Evolutionary conservation across 2,329 filamentous ascomycete genomes (phyloP), one percentile per base, ranked within the genome.

Genomic region (Phoma sp.): DNA sequence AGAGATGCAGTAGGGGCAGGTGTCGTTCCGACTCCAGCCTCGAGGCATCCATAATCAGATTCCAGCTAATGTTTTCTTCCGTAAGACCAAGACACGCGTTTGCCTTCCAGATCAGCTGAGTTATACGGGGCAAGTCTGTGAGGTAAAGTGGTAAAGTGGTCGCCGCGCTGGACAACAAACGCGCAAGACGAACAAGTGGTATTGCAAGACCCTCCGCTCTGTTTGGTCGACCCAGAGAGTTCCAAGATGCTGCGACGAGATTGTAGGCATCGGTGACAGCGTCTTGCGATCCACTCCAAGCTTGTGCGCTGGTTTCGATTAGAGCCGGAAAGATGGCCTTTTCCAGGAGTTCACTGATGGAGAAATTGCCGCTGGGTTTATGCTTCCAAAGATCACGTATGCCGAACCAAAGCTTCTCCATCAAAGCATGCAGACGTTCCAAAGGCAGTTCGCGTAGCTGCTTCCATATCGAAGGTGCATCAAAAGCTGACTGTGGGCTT

Each of bases 141-240:
- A 74, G 53, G 53, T 65, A 69, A 32, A 61, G 59, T 0, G 67
- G 70, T 2, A 72, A 33, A 10, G 62, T 61, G 15, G 52, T 43
- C 6, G 64, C 65, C 7, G 62, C 60, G 41, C 64, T 62, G 35
- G 63, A 59, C 61, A 72, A 65, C 40, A 73, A 61, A 59, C 65
- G 64, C 21, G 61, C 65, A 24, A 73, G 68, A 10, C 71, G 64
- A 27, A 72, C 61, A 12, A 73, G 54, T 1, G 71, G 70, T 17
- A 72, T 57, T 1, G 65, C 67, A 5, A 72, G 58, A 12, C 69
- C 68, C 21, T 53, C 60, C 1, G 66, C 61, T 19, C 43, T 45
- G 17, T 71, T 49, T 4, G 66, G 67, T 1, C 66, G 62, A 0
- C 65, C 67, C 1, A 73, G 48, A 1, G 67, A 71, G 32, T 68